Base-by-base conservation (phyloP, 75 land plant species). In the Selaginella tamariscina region DNA sequence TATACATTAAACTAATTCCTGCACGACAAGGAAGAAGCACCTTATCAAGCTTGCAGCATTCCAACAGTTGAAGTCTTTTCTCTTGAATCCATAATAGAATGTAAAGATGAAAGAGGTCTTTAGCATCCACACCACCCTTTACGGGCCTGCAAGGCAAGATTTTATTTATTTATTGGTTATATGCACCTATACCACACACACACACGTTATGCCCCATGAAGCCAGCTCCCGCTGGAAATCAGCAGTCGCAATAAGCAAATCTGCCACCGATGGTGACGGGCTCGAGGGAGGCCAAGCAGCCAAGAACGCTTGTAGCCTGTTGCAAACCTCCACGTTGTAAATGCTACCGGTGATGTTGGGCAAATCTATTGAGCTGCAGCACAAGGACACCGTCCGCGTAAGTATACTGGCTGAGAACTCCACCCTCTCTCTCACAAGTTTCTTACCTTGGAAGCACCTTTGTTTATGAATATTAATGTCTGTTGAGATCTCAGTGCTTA, bases 11-110 rank as follows among this genome's bases (percentile, higher is more conserved):
- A n/a, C n/a, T n/a, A n/a, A n/a, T n/a, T n/a, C n/a, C n/a, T n/a
- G n/a, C n/a, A n/a, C n/a, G n/a, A n/a, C n/a, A n/a, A n/a, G n/a
- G n/a, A n/a, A n/a, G n/a, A n/a, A n/a, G n/a, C 69, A 89, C 89
- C 78, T 84, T 89, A 57, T 93, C 96, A 28, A 77, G 77, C 64
- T 90, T 94, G 82, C 98, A 94, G 57, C 81, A 82, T 2, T 94
- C 98, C 29, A 94, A 83, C 54, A 94, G 78, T 21, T 67, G 64
- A 54, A 87, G 86, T 21, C 82, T 81, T 69, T 83, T 86, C 54
- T 94, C 98, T 73, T 90, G 79, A 33, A 94, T 78, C 98, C 96
- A 94, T 2, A 86, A 74, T 68, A 83, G 71, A 39, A 93, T 87
- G 76, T 93, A 93, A 54, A 78, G 30, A 44, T 93, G 82, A 72